These are phyloP conservation scores for Ceratopteris richardii DNA, from an alignment of 75 land plant species.

Conservation along the genomic window DNA sequence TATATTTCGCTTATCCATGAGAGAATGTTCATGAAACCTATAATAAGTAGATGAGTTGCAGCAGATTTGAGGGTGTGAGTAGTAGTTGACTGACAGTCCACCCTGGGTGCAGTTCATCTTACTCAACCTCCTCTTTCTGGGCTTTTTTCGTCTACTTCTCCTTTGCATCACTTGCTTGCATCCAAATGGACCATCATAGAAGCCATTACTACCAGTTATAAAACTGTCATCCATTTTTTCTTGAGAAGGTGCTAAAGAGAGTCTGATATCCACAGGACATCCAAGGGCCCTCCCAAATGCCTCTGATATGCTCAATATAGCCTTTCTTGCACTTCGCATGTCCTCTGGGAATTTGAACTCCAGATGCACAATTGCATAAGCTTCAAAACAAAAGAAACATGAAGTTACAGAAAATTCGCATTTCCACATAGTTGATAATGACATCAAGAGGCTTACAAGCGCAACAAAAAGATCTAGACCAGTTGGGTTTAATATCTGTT, in stretches of 20 bases:
- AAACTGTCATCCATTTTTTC: neutral
- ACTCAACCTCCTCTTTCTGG: neutral
- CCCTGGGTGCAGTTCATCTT: neutral
- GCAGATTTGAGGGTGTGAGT: neutral
- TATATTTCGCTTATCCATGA: neutral
- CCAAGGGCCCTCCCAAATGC: slow-evolving; percentile 15
- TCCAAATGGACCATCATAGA: neutral
- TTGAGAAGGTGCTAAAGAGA: neutral
- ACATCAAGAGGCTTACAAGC: no score
- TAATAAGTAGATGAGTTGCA: neutral
- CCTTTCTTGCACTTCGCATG: slow-evolving; percentile 11
- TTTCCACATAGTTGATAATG: neutral
- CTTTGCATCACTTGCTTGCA: neutral
- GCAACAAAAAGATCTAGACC: no score
- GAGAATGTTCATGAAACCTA: neutral
- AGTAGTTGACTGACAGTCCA: neutral
- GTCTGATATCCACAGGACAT: slow-evolving; percentile 15
- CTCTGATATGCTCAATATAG: slow-evolving; percentile 12
- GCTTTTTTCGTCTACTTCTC: neutral
- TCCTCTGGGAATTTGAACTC: slow-evolving; percentile 13
- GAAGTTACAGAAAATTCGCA: neutral
- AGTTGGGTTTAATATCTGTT: no score
- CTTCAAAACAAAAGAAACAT: slow-evolving; percentile 13
- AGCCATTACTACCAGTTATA: neutral
- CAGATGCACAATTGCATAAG: slow-evolving; percentile 27